Evolutionary conservation across 2,329 filamentous ascomycete genomes (phyloP).

Genomic region (Colletotrichum incanum): DNA sequence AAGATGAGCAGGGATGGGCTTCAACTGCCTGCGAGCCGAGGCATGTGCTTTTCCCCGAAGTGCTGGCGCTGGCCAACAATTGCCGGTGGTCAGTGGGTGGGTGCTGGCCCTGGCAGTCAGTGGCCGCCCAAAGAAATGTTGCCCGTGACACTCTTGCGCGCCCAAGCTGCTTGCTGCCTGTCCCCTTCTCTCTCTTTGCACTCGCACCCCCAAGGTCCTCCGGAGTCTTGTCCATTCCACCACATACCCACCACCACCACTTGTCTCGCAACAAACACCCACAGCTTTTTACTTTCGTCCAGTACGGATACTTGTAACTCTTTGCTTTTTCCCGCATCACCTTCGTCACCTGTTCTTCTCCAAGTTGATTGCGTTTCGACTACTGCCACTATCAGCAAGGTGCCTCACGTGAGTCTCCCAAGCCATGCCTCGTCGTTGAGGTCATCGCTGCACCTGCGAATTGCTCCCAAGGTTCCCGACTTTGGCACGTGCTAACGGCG

Average conservation of each 20-base stretch:
- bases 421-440: slow-evolving; percentile 17
- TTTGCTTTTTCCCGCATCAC: neutral
- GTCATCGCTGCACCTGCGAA: slow-evolving; percentile 7
- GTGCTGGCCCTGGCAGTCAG: neutral
- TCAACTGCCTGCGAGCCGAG: slow-evolving; percentile 36
- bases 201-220: neutral
- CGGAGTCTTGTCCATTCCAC: slow-evolving; percentile 9
- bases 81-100: too few relatives aligned
- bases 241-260: neutral
- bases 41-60: slow-evolving; percentile 36
- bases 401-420: neutral
- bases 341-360: neutral
- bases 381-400: neutral
- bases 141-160: slow-evolving; percentile 1
- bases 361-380: neutral
- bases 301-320: neutral
- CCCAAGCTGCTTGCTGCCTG: neutral
- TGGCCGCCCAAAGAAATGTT: slow-evolving; percentile 10
- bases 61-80: neutral
- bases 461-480: slow-evolving; percentile 1
- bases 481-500: slow-evolving; percentile 40
- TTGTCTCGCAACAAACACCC: neutral
- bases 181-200: neutral
- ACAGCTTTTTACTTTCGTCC: neutral
- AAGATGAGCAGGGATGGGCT: slow-evolving; percentile 2